Percentiles rank a stretch among this genome's conserved stretches.
These are phyloP conservation scores for Malus sieversii DNA, from an alignment of 306 rosid species.

Conservation along the genomic window DNA sequence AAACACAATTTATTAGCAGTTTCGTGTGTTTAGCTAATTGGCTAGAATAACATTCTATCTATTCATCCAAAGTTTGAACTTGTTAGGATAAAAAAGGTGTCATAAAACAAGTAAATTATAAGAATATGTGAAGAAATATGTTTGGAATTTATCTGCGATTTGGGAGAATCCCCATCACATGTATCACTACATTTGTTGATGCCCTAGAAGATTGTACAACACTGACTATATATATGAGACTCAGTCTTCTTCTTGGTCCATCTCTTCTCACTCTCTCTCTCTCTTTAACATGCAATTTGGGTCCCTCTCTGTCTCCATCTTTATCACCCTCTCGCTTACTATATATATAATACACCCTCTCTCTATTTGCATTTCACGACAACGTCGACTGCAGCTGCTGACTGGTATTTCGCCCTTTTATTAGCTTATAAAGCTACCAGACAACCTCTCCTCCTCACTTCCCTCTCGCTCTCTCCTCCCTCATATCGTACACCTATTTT, in stretches of 20 bases:
- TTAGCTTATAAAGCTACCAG: slow-evolving; percentile 47
- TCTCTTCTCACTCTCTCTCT: slow-evolving; percentile 1
- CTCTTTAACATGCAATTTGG: slow-evolving; percentile 35
- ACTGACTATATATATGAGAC: slow-evolving; percentile 16
- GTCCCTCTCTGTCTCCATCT: slow-evolving; percentile 16
- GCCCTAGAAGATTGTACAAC: slow-evolving; percentile 23
- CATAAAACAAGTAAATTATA: too few relatives aligned
- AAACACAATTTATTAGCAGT: not conserved
- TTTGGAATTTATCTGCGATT: not conserved
- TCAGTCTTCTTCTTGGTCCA: slow-evolving; percentile 19
- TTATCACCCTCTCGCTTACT: not conserved
- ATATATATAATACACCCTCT: not conserved
- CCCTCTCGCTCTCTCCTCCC: not conserved
- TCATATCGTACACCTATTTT: not conserved
- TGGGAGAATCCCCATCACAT: not conserved
- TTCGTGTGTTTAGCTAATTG: too few relatives aligned
- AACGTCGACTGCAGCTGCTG: slow-evolving; percentile 80
- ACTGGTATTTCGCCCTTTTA: slow-evolving; percentile 67
- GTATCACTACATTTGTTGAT: slow-evolving; percentile 9
- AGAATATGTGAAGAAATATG: not conserved
- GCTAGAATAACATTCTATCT: too few relatives aligned
- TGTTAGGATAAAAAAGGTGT: too few relatives aligned
- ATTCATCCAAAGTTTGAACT: too few relatives aligned
- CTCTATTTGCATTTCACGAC: slow-evolving; percentile 59
- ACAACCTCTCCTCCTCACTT: slow-evolving; percentile 22